These are phyloP conservation scores for Phytopythium sindhum DNA, from an alignment of 352 stramenopile genomes.

Conservation along the genomic window DNA sequence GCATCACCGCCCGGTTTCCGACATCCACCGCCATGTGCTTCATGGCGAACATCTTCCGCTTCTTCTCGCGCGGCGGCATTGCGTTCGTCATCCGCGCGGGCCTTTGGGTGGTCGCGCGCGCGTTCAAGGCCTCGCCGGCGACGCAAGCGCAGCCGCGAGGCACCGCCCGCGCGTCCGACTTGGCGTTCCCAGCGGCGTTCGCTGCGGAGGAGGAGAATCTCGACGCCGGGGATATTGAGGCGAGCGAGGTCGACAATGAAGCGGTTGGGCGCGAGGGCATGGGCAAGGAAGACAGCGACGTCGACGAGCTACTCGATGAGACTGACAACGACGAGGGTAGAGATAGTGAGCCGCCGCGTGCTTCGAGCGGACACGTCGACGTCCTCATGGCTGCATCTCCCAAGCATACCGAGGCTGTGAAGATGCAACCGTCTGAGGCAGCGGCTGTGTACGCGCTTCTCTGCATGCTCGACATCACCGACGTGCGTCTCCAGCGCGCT, in stretches of 20 bases:
- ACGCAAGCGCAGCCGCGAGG: neutral
- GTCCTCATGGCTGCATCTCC: neutral
- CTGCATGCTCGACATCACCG: neutral
- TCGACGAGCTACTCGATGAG: too few relatives aligned
- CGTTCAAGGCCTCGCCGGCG: neutral
- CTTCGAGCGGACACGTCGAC: too few relatives aligned
- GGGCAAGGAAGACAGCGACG: too few relatives aligned
- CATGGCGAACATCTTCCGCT: neutral
- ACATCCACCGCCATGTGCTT: neutral
- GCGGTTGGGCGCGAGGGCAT: too few relatives aligned
- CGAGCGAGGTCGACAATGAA: too few relatives aligned
- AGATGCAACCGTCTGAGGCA: neutral
- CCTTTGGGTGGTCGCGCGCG: neutral
- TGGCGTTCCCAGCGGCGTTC: too few relatives aligned
- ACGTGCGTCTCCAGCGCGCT: neutral
- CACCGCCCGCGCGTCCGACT: neutral
- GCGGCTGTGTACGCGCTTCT: neutral
- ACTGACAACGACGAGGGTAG: too few relatives aligned
- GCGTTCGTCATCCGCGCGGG: neutral
- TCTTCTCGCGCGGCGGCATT: neutral
- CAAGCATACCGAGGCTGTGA: neutral
- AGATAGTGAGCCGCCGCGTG: too few relatives aligned
- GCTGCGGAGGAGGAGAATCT: neutral
- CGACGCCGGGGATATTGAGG: too few relatives aligned
- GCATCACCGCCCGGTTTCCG: neutral